A percentile compares a stretch with the other conserved stretches of the same genome.
phyloP scores from a whole-genome alignment of 163 green algal genomes.

The Scenedesmus sp. region DNA sequence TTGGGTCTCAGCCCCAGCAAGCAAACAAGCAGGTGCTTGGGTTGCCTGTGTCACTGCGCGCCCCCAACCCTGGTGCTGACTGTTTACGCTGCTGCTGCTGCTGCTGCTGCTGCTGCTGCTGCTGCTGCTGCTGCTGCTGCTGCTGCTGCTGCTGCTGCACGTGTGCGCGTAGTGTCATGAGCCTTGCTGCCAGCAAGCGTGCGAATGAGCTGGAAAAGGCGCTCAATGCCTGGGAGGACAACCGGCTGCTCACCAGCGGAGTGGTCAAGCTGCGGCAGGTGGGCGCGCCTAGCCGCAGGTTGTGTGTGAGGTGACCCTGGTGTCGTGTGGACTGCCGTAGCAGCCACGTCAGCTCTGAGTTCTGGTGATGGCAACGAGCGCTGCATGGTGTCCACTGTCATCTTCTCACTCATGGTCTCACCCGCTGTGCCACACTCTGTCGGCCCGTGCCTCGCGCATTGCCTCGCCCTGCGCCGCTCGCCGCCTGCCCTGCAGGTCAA shows the following conservation, averaged over 20 bases:
- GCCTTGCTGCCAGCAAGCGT: conserved; percentile 88
- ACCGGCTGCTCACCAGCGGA: conserved; percentile 91
- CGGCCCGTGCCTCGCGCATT: too few species aligned
- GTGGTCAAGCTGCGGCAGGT: conserved; percentile 79
- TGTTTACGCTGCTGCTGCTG: not conserved
- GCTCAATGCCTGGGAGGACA: conserved; percentile 97
- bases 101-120: not conserved
- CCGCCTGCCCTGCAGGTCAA: conserved; percentile 74
- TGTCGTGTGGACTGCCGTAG: too few species aligned
- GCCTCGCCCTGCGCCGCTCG: too few species aligned
- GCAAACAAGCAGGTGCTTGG: too few species aligned
- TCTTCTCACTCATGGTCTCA: not conserved
- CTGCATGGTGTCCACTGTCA: too few species aligned
- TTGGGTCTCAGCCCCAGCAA: too few species aligned
- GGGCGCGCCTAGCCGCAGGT: not conserved
- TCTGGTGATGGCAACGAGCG: too few species aligned
- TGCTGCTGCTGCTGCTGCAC: not conserved
- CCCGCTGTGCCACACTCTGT: too few species aligned
- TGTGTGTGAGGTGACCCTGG: too few species aligned
- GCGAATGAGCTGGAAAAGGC: conserved; percentile 93
- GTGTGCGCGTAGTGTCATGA: conserved; percentile 78
- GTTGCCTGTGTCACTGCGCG: too few species aligned
- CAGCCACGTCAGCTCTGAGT: too few species aligned
- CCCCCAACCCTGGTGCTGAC: not conserved
- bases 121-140: too few species aligned